Base-by-base conservation (phyloP, 768 basidiomycete genomes). In the Phylloporus sp. region DNA sequence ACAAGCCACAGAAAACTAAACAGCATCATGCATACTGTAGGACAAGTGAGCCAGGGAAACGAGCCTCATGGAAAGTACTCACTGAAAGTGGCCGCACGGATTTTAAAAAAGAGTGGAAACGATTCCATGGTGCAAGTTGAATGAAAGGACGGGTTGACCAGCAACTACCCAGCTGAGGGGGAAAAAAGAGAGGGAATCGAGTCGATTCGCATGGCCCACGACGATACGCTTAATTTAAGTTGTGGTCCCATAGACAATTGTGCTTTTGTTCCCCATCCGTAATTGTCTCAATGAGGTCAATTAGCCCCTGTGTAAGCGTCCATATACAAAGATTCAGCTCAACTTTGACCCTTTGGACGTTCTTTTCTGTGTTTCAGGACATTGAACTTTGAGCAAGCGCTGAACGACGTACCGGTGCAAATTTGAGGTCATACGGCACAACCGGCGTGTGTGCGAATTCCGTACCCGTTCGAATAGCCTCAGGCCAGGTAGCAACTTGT, bases 1-100 rank as follows among this genome's bases (percentile, higher is more conserved):
- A 74, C 63, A 29, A 73, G 70, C 78, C 79, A 83, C 36, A 79
- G 45, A 51, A 83, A 69, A 59, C 76, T 73, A 16, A 76, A 54
- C 49, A 76, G 36, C 32, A 72, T 66, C 32, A 78, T 74, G 48
- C 71, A 67, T 1, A 69, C 81, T 84, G 29, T 3, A 29, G 44
- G 6, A 42, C 0, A 15, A 12, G 22, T 56, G 35, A 59, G 41
- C 11, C 16, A 15, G 27, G 43, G 22, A 3, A 18, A 27, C 0
- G 39, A 6, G 16, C 8, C 10, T 16, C 8, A 6, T 27, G 24
- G 22, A 18, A 43, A 8, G 28, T 5, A 11, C 70, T 49, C 46
- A 71, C 68, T 47, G 55, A 70, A 71, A 13, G 68, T 44, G 41
- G 59, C 32, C 32, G 60, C 58, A 20, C 68, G 67, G 27, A 70